Percentiles rank a stretch among this genome's conserved stretches.
These are phyloP conservation scores for Chaetomium globosum DNA, from an alignment of 2,329 filamentous ascomycete genomes.

Conservation along the genomic window DNA sequence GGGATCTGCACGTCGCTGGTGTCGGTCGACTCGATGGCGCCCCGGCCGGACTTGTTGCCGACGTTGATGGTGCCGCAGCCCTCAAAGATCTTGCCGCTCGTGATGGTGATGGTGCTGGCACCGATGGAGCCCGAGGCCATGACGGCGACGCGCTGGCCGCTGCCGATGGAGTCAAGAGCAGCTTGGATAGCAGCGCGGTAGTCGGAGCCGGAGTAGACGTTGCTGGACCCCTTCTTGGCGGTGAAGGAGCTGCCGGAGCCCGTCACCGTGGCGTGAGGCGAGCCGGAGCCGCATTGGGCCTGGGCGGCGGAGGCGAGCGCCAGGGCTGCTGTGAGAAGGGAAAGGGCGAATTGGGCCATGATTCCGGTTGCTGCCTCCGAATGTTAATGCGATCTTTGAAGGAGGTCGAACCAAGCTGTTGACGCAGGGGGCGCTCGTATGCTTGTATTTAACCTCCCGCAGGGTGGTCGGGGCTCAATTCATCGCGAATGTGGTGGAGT, in stretches of 20 bases:
- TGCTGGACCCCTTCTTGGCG: conserved; percentile 48
- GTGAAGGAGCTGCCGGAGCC: conserved; percentile 51
- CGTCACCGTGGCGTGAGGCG: conserved; percentile 51
- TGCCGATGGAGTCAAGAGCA: conserved; percentile 54
- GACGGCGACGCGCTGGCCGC: conserved; percentile 57
- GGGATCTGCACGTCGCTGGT: conserved; percentile 56
- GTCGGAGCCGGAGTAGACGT: conserved; percentile 56
- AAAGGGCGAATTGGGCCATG: conserved; percentile 43
- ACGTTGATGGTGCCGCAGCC: conserved; percentile 60
- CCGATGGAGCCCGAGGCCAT: conserved; percentile 60
- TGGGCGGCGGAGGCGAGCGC: conserved; percentile 45
- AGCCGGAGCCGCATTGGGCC: conserved; percentile 54
- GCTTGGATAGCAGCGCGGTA: conserved; percentile 59
- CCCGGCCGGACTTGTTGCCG: conserved; percentile 47
- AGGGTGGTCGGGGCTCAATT: not conserved
- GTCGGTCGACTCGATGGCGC: conserved; percentile 57
- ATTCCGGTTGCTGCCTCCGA: not conserved
- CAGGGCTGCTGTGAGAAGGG: conserved; percentile 46
- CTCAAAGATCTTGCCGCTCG: conserved; percentile 59
- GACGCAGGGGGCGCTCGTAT: not conserved
- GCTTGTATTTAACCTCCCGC: conserved; percentile 5
- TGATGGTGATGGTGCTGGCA: conserved; percentile 54
- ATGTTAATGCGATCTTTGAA: not conserved
- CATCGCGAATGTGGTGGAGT: not conserved
- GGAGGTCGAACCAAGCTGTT: not conserved